Conservation (phyloP, 2,329 filamentous ascomycete species). For the Penicillium sp. region DNA sequence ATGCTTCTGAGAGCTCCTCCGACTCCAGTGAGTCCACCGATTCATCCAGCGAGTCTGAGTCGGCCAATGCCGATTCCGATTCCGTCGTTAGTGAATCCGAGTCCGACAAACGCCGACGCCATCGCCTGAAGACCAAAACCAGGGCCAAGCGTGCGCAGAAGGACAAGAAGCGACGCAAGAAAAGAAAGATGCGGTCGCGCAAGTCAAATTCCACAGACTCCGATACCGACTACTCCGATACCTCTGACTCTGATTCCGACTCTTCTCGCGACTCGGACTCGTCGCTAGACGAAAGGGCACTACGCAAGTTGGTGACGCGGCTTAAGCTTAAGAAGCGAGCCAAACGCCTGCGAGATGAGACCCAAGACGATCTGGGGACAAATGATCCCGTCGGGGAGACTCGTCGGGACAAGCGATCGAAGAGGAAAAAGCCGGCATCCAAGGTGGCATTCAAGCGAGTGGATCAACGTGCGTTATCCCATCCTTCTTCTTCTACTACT, state of each 20-base stretch:
- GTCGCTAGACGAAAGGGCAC: slow-evolving; percentile 29
- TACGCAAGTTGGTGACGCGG: slow-evolving; percentile 28
- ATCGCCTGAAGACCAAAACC: slow-evolving; percentile 35
- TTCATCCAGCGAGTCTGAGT: slow-evolving; percentile 14
- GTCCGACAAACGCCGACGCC: slow-evolving; percentile 27
- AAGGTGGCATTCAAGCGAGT: slow-evolving; percentile 65
- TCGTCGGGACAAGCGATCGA: slow-evolving; percentile 25
- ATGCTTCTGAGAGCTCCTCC: slow-evolving; percentile 14
- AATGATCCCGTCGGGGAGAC: slow-evolving; percentile 20
- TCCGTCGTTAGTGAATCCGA: slow-evolving; percentile 21
- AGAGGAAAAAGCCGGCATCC: slow-evolving; percentile 47
- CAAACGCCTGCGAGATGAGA: slow-evolving; percentile 26
- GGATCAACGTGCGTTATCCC: slow-evolving; percentile 49
- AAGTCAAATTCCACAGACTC: slow-evolving; percentile 22
- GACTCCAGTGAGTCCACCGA: slow-evolving; percentile 8
- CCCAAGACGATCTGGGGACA: slow-evolving; percentile 29
- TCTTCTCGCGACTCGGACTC: slow-evolving; percentile 27
- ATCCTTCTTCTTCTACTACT: not conserved
- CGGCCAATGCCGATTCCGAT: slow-evolving; percentile 17
- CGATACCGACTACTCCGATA: slow-evolving; percentile 11
- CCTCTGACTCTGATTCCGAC: slow-evolving; percentile 27
- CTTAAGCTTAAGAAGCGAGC: slow-evolving; percentile 36
- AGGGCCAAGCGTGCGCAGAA: slow-evolving; percentile 33
- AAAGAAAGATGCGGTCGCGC: slow-evolving; percentile 39
- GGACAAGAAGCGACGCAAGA: slow-evolving; percentile 22